Conservation (phyloP, 2,329 filamentous ascomycete species). For the Mycosphaerella sp. region DNA sequence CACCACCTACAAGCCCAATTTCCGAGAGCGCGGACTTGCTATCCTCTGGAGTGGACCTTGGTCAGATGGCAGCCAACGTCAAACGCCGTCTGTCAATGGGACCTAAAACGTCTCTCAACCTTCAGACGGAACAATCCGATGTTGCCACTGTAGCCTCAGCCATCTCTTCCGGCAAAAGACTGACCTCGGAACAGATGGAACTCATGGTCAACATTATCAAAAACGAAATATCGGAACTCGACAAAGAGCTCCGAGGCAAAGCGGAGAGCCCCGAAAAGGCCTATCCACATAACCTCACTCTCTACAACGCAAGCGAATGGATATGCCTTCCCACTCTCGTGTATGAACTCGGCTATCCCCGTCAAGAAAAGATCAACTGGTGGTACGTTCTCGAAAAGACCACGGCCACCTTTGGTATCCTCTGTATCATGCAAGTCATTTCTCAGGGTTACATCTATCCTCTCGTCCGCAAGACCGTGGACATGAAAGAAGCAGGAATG, state of each 20-base stretch:
- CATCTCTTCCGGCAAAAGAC: conserved; percentile 54
- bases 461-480: conserved; percentile 59
- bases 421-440: conserved; percentile 73
- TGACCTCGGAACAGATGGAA: conserved; percentile 56
- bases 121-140: conserved; percentile 47
- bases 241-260: conserved; percentile 60
- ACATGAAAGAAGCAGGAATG: conserved; percentile 61
- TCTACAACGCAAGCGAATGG: conserved; percentile 56
- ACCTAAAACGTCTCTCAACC: conserved; percentile 39
- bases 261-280: conserved; percentile 43
- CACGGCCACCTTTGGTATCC: conserved; percentile 62
- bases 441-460: conserved; percentile 73
- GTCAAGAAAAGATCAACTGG: conserved; percentile 65
- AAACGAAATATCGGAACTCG: conserved; percentile 58
- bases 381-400: conserved; percentile 67
- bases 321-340: conserved; percentile 68
- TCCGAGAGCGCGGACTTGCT: conserved; percentile 12
- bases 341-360: conserved; percentile 72
- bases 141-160: conserved; percentile 56
- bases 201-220: conserved; percentile 61
- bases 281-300: conserved; percentile 65
- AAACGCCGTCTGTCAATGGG: conserved; percentile 33
- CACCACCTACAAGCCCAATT: conserved; percentile 33
- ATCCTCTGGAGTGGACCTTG: conserved; percentile 18
- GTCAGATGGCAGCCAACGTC: conserved; percentile 9